phyloP scores from a whole-genome alignment of 2,329 filamentous ascomycete species.

The Emericellopsis cladophorae region DNA sequence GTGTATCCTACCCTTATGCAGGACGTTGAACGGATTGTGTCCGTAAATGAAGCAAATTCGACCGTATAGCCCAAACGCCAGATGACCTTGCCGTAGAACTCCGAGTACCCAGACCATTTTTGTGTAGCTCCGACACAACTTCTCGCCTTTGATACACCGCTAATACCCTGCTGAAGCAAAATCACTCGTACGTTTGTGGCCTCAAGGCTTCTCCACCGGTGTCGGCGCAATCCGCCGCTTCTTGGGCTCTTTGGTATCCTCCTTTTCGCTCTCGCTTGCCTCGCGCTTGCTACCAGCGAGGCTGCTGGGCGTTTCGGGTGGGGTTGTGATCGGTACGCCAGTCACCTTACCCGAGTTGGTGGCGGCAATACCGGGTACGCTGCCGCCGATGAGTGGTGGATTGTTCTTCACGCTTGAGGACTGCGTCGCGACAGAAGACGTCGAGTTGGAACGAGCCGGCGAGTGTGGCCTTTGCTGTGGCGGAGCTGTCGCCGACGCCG shows the following conservation, averaged over 20 bases:
- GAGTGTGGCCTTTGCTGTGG: conserved; percentile 61
- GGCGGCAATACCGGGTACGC: conserved; percentile 64
- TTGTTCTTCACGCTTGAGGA: conserved; percentile 55
- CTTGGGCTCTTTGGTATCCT: conserved; percentile 45
- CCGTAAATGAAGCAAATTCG: too few species aligned
- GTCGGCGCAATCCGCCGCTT: conserved; percentile 61
- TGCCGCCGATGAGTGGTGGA: conserved; percentile 66
- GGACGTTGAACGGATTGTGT: too few species aligned
- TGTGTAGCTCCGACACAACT: too few species aligned
- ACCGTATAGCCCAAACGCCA: too few species aligned
- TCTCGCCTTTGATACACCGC: too few species aligned
- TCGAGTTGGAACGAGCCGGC: conserved; percentile 74
- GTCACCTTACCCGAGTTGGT: conserved; percentile 52
- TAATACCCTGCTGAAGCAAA: too few species aligned
- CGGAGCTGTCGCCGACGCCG: conserved; percentile 33
- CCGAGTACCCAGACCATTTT: too few species aligned
- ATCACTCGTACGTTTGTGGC: too few species aligned
- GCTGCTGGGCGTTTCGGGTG: conserved; percentile 69
- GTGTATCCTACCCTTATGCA: too few species aligned
- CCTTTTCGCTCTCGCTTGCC: conserved; percentile 39
- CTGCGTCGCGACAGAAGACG: conserved; percentile 66
- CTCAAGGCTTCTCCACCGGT: conserved; percentile 24
- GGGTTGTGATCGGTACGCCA: conserved; percentile 68
- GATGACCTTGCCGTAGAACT: too few species aligned
- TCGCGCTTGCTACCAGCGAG: conserved; percentile 35